These are phyloP conservation scores for Ramularia endophylla DNA, from an alignment of 2,329 filamentous ascomycete genomes.

Conservation along the genomic window DNA sequence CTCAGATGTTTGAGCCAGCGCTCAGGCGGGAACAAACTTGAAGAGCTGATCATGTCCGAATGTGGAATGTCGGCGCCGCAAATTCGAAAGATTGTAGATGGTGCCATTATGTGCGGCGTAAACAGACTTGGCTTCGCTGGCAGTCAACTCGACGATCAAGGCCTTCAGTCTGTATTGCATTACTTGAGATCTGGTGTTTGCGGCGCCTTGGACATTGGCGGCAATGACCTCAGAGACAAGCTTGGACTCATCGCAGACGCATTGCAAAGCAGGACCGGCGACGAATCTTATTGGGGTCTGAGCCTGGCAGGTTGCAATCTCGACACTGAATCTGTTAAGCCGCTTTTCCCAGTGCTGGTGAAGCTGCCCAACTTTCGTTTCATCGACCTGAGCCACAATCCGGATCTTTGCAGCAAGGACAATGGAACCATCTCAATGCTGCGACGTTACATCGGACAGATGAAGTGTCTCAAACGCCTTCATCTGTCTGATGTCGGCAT, in stretches of 20 bases:
- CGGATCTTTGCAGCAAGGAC: slow-evolving; percentile 56
- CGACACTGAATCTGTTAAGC: slow-evolving; percentile 63
- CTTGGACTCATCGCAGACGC: slow-evolving; percentile 46
- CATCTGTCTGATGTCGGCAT: slow-evolving; percentile 82
- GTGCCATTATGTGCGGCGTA: slow-evolving; percentile 70
- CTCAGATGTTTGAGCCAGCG: slow-evolving; percentile 71
- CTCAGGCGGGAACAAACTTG: slow-evolving; percentile 66
- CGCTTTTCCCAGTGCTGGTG: slow-evolving; percentile 67
- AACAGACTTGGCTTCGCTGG: slow-evolving; percentile 75
- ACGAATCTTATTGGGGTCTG: slow-evolving; percentile 64
- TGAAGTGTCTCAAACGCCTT: slow-evolving; percentile 71
- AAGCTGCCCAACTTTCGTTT: slow-evolving; percentile 72
- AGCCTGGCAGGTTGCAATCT: slow-evolving; percentile 84
- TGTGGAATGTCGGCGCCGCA: slow-evolving; percentile 67
- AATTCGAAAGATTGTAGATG: slow-evolving; percentile 72
- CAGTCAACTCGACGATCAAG: slow-evolving; percentile 69
- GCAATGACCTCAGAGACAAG: slow-evolving; percentile 61
- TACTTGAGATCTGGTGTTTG: slow-evolving; percentile 74
- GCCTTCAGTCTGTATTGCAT: slow-evolving; percentile 66
- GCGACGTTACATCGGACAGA: slow-evolving; percentile 76
- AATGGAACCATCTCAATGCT: slow-evolving; percentile 47
- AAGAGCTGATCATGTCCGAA: slow-evolving; percentile 77
- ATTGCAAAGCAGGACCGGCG: slow-evolving; percentile 38
- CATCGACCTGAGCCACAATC: slow-evolving; percentile 88
- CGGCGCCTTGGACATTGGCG: slow-evolving; percentile 81